A percentile compares a stretch with the other conserved stretches of the same genome.
These are phyloP conservation scores for Pseudogymnoascus sp. DNA, from an alignment of 2,329 filamentous ascomycete species.

Conservation along the genomic window DNA sequence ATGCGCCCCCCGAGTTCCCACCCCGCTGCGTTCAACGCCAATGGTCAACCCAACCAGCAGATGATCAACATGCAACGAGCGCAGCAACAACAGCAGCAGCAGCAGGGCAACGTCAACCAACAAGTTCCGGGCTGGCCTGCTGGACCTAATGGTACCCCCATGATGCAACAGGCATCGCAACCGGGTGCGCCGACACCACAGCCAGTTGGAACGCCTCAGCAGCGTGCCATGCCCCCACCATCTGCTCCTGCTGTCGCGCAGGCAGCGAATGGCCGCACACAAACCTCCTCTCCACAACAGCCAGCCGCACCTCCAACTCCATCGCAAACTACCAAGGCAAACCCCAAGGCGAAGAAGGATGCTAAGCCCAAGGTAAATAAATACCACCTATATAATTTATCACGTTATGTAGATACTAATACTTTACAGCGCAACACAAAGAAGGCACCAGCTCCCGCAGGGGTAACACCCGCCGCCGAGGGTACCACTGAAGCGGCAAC, in stretches of 20 bases:
- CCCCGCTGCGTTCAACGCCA: conserved; percentile 46
- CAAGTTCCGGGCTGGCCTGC: conserved; percentile 25
- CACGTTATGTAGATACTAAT: conserved; percentile 19
- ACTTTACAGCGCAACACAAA: conserved; percentile 31
- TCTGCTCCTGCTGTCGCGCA: conserved; percentile 44
- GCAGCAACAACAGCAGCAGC: conserved; percentile 36
- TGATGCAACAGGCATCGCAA: conserved; percentile 39
- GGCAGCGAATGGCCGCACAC: conserved; percentile 46
- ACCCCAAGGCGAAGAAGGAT: conserved; percentile 77
- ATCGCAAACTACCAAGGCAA: conserved; percentile 62
- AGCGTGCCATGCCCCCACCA: conserved; percentile 60
- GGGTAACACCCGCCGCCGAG: conserved; percentile 51
- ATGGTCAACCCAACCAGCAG: conserved; percentile 48
- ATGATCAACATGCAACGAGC: conserved; percentile 50
- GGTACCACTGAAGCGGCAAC: conserved; percentile 47
- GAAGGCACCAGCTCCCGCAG: conserved; percentile 56
- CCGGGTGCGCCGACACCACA: conserved; percentile 28
- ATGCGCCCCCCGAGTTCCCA: conserved; percentile 65
- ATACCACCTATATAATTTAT: conserved; percentile 10
- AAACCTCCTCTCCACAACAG: conserved; percentile 54
- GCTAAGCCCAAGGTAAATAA: conserved; percentile 58
- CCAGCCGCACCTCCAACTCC: conserved; percentile 68
- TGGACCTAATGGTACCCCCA: conserved; percentile 33
- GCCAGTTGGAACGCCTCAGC: conserved; percentile 56
- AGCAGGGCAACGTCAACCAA: conserved; percentile 19